A percentile compares a stretch with the other conserved stretches of the same genome.
Evolutionary conservation across 2,329 filamentous ascomycete species (phyloP).

Genomic region (Teratosphaeria zuluensis): DNA sequence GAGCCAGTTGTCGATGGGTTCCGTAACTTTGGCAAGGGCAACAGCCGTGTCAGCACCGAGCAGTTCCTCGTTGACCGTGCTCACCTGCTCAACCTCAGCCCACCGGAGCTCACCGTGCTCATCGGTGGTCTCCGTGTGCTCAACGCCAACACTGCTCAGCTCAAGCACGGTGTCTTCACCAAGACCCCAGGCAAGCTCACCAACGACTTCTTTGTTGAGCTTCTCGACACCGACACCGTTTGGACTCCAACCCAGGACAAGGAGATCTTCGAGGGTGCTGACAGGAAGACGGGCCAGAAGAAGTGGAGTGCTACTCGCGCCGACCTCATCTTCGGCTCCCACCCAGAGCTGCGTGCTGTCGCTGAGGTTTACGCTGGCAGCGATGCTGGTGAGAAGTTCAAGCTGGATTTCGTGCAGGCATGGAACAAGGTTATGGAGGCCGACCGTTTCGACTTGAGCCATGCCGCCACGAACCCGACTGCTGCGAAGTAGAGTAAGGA

Average conservation of each 20-base stretch:
- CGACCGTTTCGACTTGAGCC: conserved; percentile 54
- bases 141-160: conserved; percentile 62
- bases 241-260: conserved; percentile 50
- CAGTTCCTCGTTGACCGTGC: conserved; percentile 64
- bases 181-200: conserved; percentile 57
- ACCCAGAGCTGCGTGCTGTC: conserved; percentile 61
- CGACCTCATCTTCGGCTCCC: conserved; percentile 64
- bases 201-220: conserved; percentile 75
- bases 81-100: conserved; percentile 58
- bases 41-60: conserved; percentile 53
- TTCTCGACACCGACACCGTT: conserved; percentile 55
- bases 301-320: conserved; percentile 62
- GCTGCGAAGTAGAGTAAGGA: background rate
- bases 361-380: conserved; percentile 58
- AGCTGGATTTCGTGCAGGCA: conserved; percentile 59
- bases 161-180: conserved; percentile 58
- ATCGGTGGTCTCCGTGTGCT: conserved; percentile 63
- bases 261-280: conserved; percentile 54
- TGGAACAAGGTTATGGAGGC: conserved; percentile 69
- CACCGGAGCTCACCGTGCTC: conserved; percentile 61
- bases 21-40: conserved; percentile 65
- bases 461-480: background rate
- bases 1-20: conserved; percentile 65
- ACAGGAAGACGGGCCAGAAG: conserved; percentile 55
- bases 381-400: conserved; percentile 54